A percentile compares a stretch with the other conserved stretches of the same genome.
phyloP scores from a whole-genome alignment of 2,329 filamentous ascomycete species.

The Aaosphaeria pasadenensis region DNA sequence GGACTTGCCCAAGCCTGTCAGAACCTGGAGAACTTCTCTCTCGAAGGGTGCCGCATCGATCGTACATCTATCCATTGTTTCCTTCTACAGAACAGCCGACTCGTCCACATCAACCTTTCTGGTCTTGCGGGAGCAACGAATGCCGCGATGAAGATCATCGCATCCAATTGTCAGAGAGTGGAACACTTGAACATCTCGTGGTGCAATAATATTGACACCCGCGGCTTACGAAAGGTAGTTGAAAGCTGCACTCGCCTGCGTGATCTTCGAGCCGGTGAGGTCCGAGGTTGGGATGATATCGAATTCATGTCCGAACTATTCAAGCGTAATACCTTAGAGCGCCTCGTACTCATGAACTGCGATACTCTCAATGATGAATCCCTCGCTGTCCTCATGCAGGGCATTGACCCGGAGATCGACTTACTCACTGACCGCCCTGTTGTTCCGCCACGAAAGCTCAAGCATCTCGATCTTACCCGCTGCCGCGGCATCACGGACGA shows the following conservation, averaged over 20 bases:
- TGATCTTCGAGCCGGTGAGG: constrained; percentile 79
- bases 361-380: constrained; percentile 72
- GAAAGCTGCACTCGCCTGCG: constrained; percentile 68
- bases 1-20: constrained; percentile 78
- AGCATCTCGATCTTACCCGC: constrained; percentile 80
- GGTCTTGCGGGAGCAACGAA: constrained; percentile 79
- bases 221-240: constrained; percentile 70
- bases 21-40: constrained; percentile 81
- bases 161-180: constrained; percentile 75
- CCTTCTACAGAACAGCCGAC: constrained; percentile 71
- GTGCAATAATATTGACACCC: constrained; percentile 82
- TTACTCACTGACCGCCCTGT: constrained; percentile 72
- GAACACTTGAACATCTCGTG: constrained; percentile 87
- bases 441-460: constrained; percentile 73
- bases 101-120: constrained; percentile 83
- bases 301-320: constrained; percentile 74
- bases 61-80: constrained; percentile 73
- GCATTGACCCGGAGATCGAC: constrained; percentile 73
- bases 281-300: constrained; percentile 73
- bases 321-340: constrained; percentile 74
- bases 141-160: constrained; percentile 80
- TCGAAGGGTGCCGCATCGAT: constrained; percentile 88
- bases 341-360: constrained; percentile 79
- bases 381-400: constrained; percentile 71
- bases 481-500: constrained; percentile 71